Base-by-base conservation (phyloP, 2,329 filamentous ascomycete genomes). In the Paraconiothyrium brasiliense region DNA sequence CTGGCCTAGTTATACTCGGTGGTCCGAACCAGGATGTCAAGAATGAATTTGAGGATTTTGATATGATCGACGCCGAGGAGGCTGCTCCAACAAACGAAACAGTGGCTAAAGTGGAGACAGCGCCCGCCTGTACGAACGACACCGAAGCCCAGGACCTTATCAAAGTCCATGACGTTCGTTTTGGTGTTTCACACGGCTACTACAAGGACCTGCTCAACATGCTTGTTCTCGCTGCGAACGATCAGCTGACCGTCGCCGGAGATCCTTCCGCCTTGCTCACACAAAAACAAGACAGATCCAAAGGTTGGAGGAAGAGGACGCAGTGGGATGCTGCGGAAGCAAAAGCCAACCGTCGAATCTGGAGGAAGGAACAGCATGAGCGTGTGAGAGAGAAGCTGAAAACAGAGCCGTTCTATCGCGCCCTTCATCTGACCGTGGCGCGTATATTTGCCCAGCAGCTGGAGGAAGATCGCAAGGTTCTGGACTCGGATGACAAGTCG, bases 191-290 rank as follows among this genome's bases (percentile, higher is more conserved):
- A 4, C 87, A 89, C 55, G 86, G 87, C 0, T 89, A 88, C 73
- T 89, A 86, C 85, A 88, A 89, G 65, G 86, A 89, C 67, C 75
- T 88, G 3, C 75, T 88, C 2, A 89, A 88, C 65, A 78, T 89
- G 2, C 78, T 89, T 0, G 83, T 80, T 0, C 78, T 89, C 2
- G 81, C 82, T 0, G 83, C 80, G 27, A 83, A 85, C 54, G 76
- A 79, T 24, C 77, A 83, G 68, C 78, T 89, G 13, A 73, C 78
- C 14, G 77, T 78, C 6, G 68, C 81, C 13, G 76, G 77, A 2
- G 66, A 84, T 32, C 82, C 81, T 9, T 55, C 55, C 9, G 52
- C 57, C 0, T 67, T 85, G 5, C 71, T 85, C 20, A 84, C 83
- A 57, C 72, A 76, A 6, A 69, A 79, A 2, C 32, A 52, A n/a